phyloP scores from a whole-genome alignment of 345 rosid species.

The Euclidium syriacum region DNA sequence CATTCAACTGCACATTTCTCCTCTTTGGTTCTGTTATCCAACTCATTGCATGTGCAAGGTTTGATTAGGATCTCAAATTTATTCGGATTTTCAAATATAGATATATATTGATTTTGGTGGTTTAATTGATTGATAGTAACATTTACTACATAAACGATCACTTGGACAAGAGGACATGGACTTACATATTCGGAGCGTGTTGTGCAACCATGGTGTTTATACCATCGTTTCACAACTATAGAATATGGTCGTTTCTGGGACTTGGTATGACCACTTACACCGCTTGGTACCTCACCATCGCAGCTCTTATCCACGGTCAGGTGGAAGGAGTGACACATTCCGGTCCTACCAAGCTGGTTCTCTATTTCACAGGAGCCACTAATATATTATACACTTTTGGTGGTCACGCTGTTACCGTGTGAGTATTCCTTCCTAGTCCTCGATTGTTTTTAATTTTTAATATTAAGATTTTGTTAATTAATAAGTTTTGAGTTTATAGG shows the following conservation, averaged over 20 bases:
- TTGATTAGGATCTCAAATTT: neutral
- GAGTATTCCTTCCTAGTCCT: slow-evolving; percentile 24
- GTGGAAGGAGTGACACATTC: slow-evolving; percentile 58
- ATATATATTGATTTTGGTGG: neutral
- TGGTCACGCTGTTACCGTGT: slow-evolving; percentile 91
- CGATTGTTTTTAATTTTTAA: neutral
- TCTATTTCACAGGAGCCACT: slow-evolving; percentile 88
- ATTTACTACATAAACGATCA: slow-evolving; percentile 76
- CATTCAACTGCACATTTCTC: slow-evolving; percentile 79
- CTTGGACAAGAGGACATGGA: slow-evolving; percentile 87
- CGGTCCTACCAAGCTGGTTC: slow-evolving; percentile 55
- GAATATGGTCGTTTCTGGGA: slow-evolving; percentile 83
- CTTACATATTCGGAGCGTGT: slow-evolving; percentile 86
- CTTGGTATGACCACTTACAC: slow-evolving; percentile 86
- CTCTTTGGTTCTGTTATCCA: slow-evolving; percentile 87
- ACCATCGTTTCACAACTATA: slow-evolving; percentile 79
- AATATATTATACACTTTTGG: slow-evolving; percentile 85
- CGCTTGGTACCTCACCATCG: slow-evolving; percentile 80
- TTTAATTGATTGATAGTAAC: slow-evolving; percentile 42
- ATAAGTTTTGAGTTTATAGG: slow-evolving; percentile 30
- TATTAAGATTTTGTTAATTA: neutral
- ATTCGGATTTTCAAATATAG: neutral
- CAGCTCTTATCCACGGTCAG: slow-evolving; percentile 65
- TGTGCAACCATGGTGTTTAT: slow-evolving; percentile 79
- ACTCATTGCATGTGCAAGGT: slow-evolving; percentile 87